A percentile compares a stretch with the other conserved stretches of the same genome.
These are phyloP conservation scores for Aspergillus brasiliensis DNA, from an alignment of 2,329 filamentous ascomycete species.

Conservation along the genomic window DNA sequence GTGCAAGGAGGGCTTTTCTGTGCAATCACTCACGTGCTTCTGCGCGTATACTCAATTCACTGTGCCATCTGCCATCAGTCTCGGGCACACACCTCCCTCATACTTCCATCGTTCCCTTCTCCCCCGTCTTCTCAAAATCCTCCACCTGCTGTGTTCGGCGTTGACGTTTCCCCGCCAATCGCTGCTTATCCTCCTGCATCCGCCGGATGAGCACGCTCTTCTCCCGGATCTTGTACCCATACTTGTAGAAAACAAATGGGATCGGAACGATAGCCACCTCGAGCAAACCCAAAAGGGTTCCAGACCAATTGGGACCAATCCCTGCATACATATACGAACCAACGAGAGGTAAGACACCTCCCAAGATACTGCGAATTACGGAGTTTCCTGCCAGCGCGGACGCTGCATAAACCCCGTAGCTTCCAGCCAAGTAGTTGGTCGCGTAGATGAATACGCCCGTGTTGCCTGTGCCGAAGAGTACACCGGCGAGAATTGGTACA, in stretches of 20 bases:
- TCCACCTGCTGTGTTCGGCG: conserved; percentile 19
- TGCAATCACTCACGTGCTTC: neutral
- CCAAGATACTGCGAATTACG: conserved; percentile 70
- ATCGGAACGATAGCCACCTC: conserved; percentile 77
- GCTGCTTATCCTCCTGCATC: conserved; percentile 58
- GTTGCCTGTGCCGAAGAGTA: conserved; percentile 79
- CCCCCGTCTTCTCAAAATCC: conserved; percentile 15
- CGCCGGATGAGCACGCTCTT: conserved; percentile 58
- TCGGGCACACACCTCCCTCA: neutral
- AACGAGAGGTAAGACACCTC: conserved; percentile 76
- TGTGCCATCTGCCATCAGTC: too few relatives aligned
- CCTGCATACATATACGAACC: conserved; percentile 70
- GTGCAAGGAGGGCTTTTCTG: conserved; percentile 17
- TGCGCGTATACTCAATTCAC: neutral
- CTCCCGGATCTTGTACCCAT: conserved; percentile 59
- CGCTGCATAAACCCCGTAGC: conserved; percentile 80
- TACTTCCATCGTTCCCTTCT: conserved; percentile 24
- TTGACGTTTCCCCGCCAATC: conserved; percentile 46
- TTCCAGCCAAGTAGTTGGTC: conserved; percentile 75
- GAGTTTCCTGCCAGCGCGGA: conserved; percentile 79
- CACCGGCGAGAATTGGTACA: conserved; percentile 73
- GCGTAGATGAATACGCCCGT: conserved; percentile 80
- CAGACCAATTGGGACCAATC: conserved; percentile 76
- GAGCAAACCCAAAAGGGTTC: conserved; percentile 72
- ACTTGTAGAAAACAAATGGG: conserved; percentile 73